Conservation (phyloP, 2,329 filamentous ascomycete genomes). For the Claviceps quebecensis region DNA sequence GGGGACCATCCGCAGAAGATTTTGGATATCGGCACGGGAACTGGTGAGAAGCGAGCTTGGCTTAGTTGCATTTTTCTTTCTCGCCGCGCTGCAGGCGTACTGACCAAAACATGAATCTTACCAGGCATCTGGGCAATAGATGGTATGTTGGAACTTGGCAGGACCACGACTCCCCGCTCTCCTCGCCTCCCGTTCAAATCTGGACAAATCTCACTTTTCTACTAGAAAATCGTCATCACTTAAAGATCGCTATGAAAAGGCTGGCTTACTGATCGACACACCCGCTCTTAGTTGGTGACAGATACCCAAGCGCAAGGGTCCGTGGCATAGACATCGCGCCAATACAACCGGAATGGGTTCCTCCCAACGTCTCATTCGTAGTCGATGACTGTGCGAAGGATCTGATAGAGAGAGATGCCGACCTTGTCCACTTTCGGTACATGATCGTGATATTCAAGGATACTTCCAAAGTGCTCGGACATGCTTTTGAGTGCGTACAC, state of each 20-base stretch:
- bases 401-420: conserved; percentile 14
- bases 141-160: background rate
- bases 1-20: conserved; percentile 19
- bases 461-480: conserved; percentile 7
- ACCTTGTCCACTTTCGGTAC: conserved; percentile 18
- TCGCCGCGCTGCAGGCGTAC: background rate
- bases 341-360: conserved; percentile 26
- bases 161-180: too few relatives aligned
- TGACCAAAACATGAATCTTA: background rate
- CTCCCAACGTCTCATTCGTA: conserved; percentile 25
- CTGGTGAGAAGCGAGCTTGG: conserved; percentile 3
- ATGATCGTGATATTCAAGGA: conserved; percentile 9
- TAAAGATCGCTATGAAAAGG: too few relatives aligned
- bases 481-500: conserved; percentile 10
- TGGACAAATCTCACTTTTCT: too few relatives aligned
- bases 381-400: conserved; percentile 21
- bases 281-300: conserved; percentile 8
- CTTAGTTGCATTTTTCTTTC: background rate
- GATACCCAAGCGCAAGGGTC: conserved; percentile 22
- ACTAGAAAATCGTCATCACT: too few relatives aligned
- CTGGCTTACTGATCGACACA: background rate
- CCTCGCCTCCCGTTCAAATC: background rate
- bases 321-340: conserved; percentile 25
- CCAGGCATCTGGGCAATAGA: conserved; percentile 8
- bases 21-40: conserved; percentile 26